Conservation (phyloP, 495 filamentous ascomycete genomes). For the Aspergillus nanangensis region DNA sequence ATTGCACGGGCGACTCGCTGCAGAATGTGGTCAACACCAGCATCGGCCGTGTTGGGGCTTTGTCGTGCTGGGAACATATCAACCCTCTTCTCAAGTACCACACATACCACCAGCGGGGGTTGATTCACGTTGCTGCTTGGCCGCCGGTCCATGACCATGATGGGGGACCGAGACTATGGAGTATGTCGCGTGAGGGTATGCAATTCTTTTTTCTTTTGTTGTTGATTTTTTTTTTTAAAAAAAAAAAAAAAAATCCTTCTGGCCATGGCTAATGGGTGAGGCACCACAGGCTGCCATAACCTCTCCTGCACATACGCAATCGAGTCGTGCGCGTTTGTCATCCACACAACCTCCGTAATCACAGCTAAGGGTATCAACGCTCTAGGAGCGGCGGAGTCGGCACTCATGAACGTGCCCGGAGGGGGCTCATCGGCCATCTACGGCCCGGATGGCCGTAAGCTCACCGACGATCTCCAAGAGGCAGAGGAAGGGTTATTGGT, state of each 20-base stretch:
- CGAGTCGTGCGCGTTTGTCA: constrained; percentile 46
- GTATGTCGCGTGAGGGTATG: constrained; percentile 35
- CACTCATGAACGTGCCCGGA: constrained; percentile 31
- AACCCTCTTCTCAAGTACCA: constrained; percentile 59
- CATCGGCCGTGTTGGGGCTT: constrained; percentile 39
- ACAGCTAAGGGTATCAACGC: constrained; percentile 37
- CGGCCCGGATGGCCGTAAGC: constrained; percentile 47
- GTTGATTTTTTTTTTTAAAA: no score
- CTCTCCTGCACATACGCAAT: constrained; percentile 48
- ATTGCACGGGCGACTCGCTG: constrained; percentile 41
- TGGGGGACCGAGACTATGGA: constrained; percentile 22
- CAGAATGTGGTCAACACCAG: constrained; percentile 38
- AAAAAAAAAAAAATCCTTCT: neutral
- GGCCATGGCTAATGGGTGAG: neutral
- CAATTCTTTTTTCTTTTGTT: neutral
- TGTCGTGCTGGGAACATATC: constrained; percentile 57
- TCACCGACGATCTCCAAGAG: constrained; percentile 31
- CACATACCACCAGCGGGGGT: constrained; percentile 42
- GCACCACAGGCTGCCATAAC: constrained; percentile 4
- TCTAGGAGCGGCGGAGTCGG: constrained; percentile 29
- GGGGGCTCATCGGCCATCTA: constrained; percentile 48
- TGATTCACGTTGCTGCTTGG: constrained; percentile 59
- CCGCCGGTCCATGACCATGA: constrained; percentile 32
- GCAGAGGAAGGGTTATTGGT: constrained; percentile 42
- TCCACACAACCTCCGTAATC: constrained; percentile 43